Evolutionary conservation across 2,329 filamentous ascomycete genomes (phyloP).

Genomic region (Epichloe festucae): DNA sequence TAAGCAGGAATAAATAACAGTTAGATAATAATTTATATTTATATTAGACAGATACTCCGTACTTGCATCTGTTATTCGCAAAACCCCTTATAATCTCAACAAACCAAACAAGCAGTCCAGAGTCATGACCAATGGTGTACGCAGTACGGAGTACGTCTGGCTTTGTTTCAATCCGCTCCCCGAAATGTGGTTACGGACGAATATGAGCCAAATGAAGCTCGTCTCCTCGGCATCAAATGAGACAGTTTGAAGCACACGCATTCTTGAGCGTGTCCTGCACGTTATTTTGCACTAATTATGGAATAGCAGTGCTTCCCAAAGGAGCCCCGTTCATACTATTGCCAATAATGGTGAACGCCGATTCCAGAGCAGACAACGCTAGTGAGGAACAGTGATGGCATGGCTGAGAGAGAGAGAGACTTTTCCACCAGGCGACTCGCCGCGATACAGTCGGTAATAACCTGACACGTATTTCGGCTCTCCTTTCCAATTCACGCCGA

Average conservation of each 20-base stretch:
- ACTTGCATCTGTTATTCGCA: background rate
- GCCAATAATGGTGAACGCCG: too few relatives aligned
- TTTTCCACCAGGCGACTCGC: too few relatives aligned
- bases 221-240: background rate
- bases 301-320: background rate
- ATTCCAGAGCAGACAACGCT: too few relatives aligned
- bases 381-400: too few relatives aligned
- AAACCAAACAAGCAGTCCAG: too few relatives aligned
- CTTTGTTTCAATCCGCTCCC: background rate
- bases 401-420: too few relatives aligned
- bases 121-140: fast-evolving
- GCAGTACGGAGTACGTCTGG: too few relatives aligned
- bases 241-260: background rate
- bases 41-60: too few relatives aligned
- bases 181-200: background rate
- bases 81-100: too few relatives aligned
- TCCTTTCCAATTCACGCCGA: background rate
- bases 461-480: background rate
- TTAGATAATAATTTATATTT: too few relatives aligned
- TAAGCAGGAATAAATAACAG: too few relatives aligned
- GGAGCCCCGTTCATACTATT: too few relatives aligned
- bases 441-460: background rate
- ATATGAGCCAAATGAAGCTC: background rate
- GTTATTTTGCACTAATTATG: background rate
- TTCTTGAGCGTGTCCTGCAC: background rate